phyloP scores from a whole-genome alignment of 164 flowering plant genomes.

The Vitis rotundifolia region DNA sequence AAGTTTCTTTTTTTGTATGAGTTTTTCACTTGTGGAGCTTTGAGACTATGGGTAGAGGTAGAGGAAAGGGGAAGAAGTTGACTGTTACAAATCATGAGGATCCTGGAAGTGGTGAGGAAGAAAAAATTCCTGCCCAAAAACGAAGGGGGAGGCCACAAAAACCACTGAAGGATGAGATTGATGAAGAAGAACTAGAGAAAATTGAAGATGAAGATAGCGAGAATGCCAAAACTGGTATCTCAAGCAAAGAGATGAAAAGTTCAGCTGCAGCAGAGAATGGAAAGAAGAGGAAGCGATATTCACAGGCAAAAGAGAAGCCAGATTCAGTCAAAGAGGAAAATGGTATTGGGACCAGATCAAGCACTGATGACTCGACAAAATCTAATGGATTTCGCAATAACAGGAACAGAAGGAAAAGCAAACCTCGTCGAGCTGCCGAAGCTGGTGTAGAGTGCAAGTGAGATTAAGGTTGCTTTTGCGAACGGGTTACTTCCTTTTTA shows the following conservation, averaged over 20 bases:
- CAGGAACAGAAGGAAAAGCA: constrained; percentile 57
- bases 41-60: constrained; percentile 56
- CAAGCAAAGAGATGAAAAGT: constrained; percentile 25
- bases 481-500: constrained; percentile 9
- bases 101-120: constrained; percentile 56
- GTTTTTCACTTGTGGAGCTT: neutral
- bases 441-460: constrained; percentile 66
- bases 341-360: constrained; percentile 34
- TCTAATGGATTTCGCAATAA: constrained; percentile 47
- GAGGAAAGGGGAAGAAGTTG: constrained; percentile 61
- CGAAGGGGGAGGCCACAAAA: constrained; percentile 56
- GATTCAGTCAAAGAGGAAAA: constrained; percentile 39
- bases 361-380: constrained; percentile 32
- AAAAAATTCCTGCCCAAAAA: constrained; percentile 46
- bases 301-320: constrained; percentile 32
- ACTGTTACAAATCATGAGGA: constrained; percentile 40
- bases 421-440: constrained; percentile 64
- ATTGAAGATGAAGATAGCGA: constrained; percentile 35
- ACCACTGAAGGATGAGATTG: constrained; percentile 37
- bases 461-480: constrained; percentile 13
- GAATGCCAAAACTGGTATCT: constrained; percentile 15
- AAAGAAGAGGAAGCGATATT: constrained; percentile 39
- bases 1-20: constrained; percentile 13
- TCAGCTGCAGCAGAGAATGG: constrained; percentile 32
- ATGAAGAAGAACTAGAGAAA: constrained; percentile 32